Evolutionary conservation across 768 basidiomycete species (phyloP).

Genomic region (Austroboletus eburneus): DNA sequence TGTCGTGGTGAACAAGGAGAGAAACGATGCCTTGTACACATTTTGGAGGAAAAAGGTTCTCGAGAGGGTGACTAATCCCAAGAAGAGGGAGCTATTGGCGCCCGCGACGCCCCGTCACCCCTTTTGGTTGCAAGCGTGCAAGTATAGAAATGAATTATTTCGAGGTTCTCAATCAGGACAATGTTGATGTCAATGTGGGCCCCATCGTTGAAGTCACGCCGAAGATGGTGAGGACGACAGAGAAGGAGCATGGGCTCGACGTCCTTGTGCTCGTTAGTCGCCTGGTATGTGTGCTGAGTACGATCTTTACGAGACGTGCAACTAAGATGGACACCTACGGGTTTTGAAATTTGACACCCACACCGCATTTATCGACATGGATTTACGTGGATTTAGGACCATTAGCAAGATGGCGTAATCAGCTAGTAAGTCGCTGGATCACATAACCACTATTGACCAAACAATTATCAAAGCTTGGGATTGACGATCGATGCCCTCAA

Average conservation of each 20-base stretch:
- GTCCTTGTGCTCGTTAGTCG: not conserved
- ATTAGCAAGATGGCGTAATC: not conserved
- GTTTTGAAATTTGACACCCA: conserved; percentile 1
- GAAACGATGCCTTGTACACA: not conserved
- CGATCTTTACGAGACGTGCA: not conserved
- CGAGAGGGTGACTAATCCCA: not conserved
- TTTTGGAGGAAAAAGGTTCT: not conserved
- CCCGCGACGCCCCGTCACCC: not conserved
- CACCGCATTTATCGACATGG: not conserved
- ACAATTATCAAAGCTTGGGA: not conserved
- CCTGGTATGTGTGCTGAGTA: not conserved
- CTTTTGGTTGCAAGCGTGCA: not conserved
- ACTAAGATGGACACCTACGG: not conserved
- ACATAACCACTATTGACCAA: not conserved
- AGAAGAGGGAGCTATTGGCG: not conserved
- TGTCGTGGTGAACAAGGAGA: not conserved
- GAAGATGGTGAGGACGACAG: not conserved
- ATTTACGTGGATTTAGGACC: conserved; percentile 1
- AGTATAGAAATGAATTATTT: not conserved
- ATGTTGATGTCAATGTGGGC: not conserved
- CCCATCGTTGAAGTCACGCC: not conserved
- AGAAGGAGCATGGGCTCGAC: not conserved
- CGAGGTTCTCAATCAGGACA: not conserved
- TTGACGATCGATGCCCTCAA: not conserved
- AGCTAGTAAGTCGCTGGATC: conserved; percentile 1